phyloP scores from a whole-genome alignment of 148 eudicot species.

The Pharnaceum exiguum region DNA sequence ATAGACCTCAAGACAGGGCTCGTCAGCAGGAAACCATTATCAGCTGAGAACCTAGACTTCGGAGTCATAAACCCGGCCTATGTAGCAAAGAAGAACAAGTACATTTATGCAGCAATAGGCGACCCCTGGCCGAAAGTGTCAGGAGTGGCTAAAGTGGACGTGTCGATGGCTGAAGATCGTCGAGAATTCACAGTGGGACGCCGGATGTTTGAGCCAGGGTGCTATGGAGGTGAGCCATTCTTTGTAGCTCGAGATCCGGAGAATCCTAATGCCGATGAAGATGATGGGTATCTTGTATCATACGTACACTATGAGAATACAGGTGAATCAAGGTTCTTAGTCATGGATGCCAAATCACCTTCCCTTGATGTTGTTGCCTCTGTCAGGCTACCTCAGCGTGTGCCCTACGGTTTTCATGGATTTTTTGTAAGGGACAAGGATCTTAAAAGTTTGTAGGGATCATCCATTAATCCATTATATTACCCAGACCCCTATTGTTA shows the following conservation, averaged over 20 bases:
- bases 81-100: slow-evolving; percentile 39
- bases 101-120: slow-evolving; percentile 37
- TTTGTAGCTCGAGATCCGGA: slow-evolving; percentile 43
- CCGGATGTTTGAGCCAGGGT: slow-evolving; percentile 30
- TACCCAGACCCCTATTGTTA: no score
- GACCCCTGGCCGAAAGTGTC: slow-evolving; percentile 34
- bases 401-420: slow-evolving; percentile 68
- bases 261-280: slow-evolving; percentile 38
- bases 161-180: slow-evolving; percentile 23
- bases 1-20: slow-evolving; percentile 33
- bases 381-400: slow-evolving; percentile 49
- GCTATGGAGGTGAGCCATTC: slow-evolving; percentile 58
- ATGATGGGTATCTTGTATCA: slow-evolving; percentile 49
- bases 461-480: no score
- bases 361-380: slow-evolving; percentile 43
- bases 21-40: slow-evolving; percentile 26
- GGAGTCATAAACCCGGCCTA: slow-evolving; percentile 44
- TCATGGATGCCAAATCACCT: slow-evolving; percentile 62
- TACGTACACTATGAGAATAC: slow-evolving; percentile 46
- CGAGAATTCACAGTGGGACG: slow-evolving; percentile 36
- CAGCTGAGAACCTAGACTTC: slow-evolving; percentile 36
- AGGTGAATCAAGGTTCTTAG: slow-evolving; percentile 46
- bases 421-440: slow-evolving; percentile 47
- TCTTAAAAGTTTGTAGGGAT: slow-evolving; percentile 25
- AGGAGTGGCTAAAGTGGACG: slow-evolving; percentile 52